phyloP scores from a whole-genome alignment of 495 filamentous ascomycete species.

The Neurospora tetrasperma region DNA sequence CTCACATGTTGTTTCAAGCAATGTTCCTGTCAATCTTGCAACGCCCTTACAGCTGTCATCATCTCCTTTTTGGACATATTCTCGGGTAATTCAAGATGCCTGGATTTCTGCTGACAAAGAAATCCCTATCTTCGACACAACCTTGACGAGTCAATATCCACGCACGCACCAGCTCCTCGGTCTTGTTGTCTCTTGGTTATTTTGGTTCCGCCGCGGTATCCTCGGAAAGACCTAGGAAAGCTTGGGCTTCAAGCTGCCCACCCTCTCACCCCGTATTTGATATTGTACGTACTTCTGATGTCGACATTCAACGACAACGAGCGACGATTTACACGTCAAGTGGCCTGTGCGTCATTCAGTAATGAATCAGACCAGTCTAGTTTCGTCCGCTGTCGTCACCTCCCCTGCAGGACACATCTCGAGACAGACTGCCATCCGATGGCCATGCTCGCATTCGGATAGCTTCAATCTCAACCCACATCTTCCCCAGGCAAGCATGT shows the following conservation, averaged over 20 bases:
- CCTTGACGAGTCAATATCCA: not conserved
- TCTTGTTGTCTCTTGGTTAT: not conserved
- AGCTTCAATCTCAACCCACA: not conserved
- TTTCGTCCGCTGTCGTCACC: not conserved
- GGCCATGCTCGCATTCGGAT: constrained; percentile 34
- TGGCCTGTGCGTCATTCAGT: not conserved
- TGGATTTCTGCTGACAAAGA: not conserved
- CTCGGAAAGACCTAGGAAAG: not conserved
- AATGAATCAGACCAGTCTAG: not conserved
- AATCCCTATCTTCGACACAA: not conserved
- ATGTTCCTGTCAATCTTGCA: not conserved
- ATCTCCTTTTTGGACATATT: not conserved
- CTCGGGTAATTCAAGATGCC: not conserved
- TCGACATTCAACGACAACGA: not conserved
- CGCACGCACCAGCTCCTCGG: not conserved
- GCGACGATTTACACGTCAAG: not conserved
- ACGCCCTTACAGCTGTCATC: not conserved
- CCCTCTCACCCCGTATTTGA: not conserved
- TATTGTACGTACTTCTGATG: not conserved
- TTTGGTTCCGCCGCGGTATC: not conserved
- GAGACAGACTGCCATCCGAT: constrained; percentile 51
- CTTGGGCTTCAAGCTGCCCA: not conserved
- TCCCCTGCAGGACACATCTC: constrained; percentile 33
- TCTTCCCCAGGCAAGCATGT: not conserved
- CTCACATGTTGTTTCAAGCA: not conserved